A percentile compares a stretch with the other conserved stretches of the same genome.
Conservation (phyloP, 208 protist species). For the Acanthamoeba healyi region DNA sequence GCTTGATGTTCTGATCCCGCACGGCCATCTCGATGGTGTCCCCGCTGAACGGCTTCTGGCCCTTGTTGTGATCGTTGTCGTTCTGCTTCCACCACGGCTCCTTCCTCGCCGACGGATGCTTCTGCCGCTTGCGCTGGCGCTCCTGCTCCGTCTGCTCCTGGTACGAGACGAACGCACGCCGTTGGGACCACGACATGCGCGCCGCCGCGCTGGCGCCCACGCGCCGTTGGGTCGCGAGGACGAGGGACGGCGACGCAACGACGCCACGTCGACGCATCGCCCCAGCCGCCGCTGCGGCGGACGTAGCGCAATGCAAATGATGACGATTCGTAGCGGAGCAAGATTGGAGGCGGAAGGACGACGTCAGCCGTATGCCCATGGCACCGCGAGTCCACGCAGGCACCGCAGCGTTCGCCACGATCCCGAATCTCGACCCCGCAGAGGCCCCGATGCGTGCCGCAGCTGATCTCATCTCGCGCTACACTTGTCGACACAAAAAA, state of each 20-base stretch:
- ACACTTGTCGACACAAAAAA: background rate
- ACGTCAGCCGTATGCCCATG: no score
- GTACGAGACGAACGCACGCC: background rate
- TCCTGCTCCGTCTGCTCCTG: background rate
- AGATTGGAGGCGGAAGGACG: background rate
- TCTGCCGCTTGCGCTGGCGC: background rate
- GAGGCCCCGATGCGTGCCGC: no score
- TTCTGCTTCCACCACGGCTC: slow-evolving; percentile 30
- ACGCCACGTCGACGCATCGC: no score
- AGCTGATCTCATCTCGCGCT: background rate
- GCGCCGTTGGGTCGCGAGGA: background rate
- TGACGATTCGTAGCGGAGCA: background rate
- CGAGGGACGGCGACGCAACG: no score
- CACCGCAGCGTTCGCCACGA: no score
- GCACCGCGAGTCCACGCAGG: no score
- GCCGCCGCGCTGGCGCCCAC: background rate
- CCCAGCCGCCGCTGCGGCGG: no score
- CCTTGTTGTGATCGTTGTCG: slow-evolving; percentile 42
- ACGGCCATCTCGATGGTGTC: slow-evolving; percentile 62
- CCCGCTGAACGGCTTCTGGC: background rate
- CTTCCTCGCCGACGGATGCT: slow-evolving; percentile 2
- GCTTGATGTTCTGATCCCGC: slow-evolving; percentile 66
- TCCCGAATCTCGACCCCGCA: background rate
- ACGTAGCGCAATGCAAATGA: background rate
- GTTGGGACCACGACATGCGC: background rate